These are phyloP conservation scores for Colletotrichum filicis DNA, from an alignment of 2,329 filamentous ascomycete species.

Conservation along the genomic window DNA sequence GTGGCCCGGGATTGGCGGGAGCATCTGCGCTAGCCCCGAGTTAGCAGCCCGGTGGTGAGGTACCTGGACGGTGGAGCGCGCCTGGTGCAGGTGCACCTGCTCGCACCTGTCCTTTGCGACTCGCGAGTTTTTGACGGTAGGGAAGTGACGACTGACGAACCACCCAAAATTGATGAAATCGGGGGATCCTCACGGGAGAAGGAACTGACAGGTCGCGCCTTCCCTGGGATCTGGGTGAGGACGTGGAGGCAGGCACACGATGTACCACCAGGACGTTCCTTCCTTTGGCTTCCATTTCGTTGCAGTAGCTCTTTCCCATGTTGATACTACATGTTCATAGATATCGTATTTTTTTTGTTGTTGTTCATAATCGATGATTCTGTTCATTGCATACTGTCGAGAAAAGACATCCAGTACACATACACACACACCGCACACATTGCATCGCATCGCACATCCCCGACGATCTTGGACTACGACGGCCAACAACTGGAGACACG, in stretches of 20 bases:
- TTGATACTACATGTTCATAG: too few species aligned
- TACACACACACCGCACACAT: neutral
- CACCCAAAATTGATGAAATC: neutral
- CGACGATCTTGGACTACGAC: neutral
- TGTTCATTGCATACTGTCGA: neutral
- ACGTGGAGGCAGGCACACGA: neutral
- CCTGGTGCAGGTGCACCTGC: neutral
- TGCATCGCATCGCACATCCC: slow-evolving; percentile 5
- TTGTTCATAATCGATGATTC: too few species aligned
- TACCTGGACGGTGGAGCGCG: slow-evolving; percentile 2
- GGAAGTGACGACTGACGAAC: neutral
- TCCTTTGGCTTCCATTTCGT: neutral
- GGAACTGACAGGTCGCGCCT: neutral
- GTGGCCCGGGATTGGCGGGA: slow-evolving; percentile 35
- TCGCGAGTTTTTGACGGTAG: neutral
- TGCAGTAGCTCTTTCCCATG: neutral
- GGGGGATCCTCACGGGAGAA: neutral
- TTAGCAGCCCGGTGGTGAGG: slow-evolving; percentile 15
- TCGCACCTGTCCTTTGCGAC: neutral
- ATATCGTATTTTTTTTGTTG: too few species aligned
- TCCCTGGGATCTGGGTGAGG: neutral
- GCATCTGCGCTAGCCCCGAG: slow-evolving; percentile 16
- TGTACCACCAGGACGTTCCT: too few species aligned
- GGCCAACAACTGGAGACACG: neutral
- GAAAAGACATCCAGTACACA: neutral